Percentiles rank a stretch among this genome's conserved stretches.
Conservation (phyloP, 768 basidiomycete species). For the Nidularia pulvinata region DNA sequence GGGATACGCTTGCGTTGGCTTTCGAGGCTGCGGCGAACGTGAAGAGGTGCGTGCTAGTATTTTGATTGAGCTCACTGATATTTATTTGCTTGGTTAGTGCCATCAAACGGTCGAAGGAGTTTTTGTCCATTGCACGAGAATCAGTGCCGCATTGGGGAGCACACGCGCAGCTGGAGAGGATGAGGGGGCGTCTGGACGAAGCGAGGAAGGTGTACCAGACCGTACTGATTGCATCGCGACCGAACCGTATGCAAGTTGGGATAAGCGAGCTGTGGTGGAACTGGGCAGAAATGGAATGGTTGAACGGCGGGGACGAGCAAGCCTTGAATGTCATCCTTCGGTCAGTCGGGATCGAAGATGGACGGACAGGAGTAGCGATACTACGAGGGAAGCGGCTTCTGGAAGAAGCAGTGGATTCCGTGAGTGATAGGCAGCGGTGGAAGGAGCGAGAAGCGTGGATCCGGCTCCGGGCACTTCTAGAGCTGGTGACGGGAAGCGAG, state of each 20-base stretch:
- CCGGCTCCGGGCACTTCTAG: slow-evolving; percentile 63
- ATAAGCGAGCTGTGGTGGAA: slow-evolving; percentile 69
- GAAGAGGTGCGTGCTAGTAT: slow-evolving; percentile 45
- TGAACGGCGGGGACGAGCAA: slow-evolving; percentile 45
- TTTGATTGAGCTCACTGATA: background rate
- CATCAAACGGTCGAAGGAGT: slow-evolving; percentile 61
- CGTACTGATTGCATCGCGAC: slow-evolving; percentile 49
- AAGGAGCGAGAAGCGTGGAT: slow-evolving; percentile 67
- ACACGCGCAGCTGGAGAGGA: slow-evolving; percentile 74
- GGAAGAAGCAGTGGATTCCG: slow-evolving; percentile 43
- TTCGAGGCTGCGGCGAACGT: slow-evolving; percentile 63
- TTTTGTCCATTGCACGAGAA: slow-evolving; percentile 55
- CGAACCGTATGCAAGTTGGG: slow-evolving; percentile 27
- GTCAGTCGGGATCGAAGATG: slow-evolving; percentile 51
- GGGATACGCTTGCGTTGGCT: slow-evolving; percentile 66
- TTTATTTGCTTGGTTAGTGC: slow-evolving; percentile 41
- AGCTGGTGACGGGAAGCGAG: slow-evolving; percentile 50
- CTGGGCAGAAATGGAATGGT: slow-evolving; percentile 88
- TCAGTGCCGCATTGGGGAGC: slow-evolving; percentile 70
- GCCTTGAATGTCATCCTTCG: slow-evolving; percentile 54
- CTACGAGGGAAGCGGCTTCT: slow-evolving; percentile 66
- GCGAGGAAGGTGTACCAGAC: slow-evolving; percentile 81
- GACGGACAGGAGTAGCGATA: slow-evolving; percentile 46
- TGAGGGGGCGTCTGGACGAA: slow-evolving; percentile 63
- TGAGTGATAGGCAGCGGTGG: slow-evolving; percentile 31